Conservation (phyloP, 495 filamentous ascomycete species). For the Neurospora sp. region DNA sequence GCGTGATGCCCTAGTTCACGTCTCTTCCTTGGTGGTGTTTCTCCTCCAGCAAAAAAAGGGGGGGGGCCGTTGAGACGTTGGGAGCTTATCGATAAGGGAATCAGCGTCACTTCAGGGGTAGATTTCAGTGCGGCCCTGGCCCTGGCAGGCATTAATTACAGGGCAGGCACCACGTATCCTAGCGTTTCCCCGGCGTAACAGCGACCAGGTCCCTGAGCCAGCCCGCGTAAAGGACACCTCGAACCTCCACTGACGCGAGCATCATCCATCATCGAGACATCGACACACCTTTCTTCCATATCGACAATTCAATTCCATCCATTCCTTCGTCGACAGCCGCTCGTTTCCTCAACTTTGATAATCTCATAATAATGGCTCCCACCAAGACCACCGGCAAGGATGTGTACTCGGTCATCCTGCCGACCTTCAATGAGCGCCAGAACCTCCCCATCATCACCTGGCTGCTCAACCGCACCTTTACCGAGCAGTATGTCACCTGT, state of each 20-base stretch:
- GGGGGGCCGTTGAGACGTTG: neutral
- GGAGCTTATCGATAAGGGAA: neutral
- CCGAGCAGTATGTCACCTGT: conserved; percentile 52
- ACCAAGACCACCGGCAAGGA: conserved; percentile 34
- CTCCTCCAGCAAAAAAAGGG: neutral
- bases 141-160: neutral
- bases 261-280: neutral
- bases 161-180: neutral
- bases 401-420: conserved; percentile 95
- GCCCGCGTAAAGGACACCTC: neutral
- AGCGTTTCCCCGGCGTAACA: neutral
- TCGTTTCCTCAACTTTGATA: neutral
- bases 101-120: neutral
- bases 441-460: conserved; percentile 95
- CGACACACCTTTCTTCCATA: neutral
- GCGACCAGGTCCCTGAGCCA: neutral
- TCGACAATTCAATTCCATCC: neutral
- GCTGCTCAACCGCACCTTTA: conserved; percentile 86
- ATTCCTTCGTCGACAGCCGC: neutral
- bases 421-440: conserved; percentile 94
- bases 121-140: neutral
- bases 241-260: neutral
- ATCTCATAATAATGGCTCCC: conserved; percentile 18
- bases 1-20: neutral
- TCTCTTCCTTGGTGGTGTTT: neutral